Evolutionary conservation across 345 rosid genomes (phyloP).

Genomic region (Carallia pectinifolia): DNA sequence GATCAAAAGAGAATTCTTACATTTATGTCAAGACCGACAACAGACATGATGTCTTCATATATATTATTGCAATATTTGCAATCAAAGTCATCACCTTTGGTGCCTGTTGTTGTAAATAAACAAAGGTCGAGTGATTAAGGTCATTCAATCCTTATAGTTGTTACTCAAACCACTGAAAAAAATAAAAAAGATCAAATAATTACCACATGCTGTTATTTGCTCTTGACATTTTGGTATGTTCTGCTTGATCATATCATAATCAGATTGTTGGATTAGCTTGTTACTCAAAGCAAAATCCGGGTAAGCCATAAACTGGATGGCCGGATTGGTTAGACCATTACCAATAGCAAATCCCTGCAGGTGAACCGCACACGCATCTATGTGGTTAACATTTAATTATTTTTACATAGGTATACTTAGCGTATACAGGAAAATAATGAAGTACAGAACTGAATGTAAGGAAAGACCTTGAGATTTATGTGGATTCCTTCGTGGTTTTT

Average conservation of each 20-base stretch:
- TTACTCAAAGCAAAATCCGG: conserved; percentile 62
- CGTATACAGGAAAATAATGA: neutral
- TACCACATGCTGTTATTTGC: conserved; percentile 52
- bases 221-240: conserved; percentile 44
- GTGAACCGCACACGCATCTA: no score
- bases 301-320: conserved; percentile 69
- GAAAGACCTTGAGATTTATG: conserved; percentile 65
- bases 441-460: neutral
- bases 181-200: neutral
- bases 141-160: no score
- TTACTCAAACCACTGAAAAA: neutral
- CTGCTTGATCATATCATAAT: conserved; percentile 41
- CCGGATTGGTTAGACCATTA: conserved; percentile 75
- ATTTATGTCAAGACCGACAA: conserved; percentile 30
- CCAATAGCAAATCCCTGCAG: conserved; percentile 86
- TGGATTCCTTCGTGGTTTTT: conserved; percentile 66
- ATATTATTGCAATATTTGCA: conserved; percentile 42
- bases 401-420: no score
- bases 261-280: conserved; percentile 46
- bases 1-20: conserved; percentile 38
- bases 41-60: conserved; percentile 26
- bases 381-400: no score
- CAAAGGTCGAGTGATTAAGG: neutral
- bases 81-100: conserved; percentile 34
- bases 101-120: conserved; percentile 22